phyloP scores from a whole-genome alignment of 192 early-diverging fungal species.

The Entomortierella chlamydospora region DNA sequence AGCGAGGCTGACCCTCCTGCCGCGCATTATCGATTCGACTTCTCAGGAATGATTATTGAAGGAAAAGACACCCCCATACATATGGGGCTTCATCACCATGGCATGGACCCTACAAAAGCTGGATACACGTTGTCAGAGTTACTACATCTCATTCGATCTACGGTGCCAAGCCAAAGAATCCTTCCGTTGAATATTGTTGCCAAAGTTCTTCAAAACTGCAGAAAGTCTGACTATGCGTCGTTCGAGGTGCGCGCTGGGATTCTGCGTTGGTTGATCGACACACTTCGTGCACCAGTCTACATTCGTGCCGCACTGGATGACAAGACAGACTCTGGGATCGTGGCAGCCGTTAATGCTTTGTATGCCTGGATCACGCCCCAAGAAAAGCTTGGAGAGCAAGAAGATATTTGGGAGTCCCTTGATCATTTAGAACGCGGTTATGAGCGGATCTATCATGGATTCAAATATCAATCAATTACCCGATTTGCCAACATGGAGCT shows the following conservation, averaged over 20 bases:
- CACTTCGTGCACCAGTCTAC: conserved; percentile 59
- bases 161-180: conserved; percentile 82
- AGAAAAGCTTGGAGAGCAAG: conserved; percentile 22
- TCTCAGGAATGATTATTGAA: conserved; percentile 77
- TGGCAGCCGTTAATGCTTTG: conserved; percentile 61
- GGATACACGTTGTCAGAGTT: conserved; percentile 91
- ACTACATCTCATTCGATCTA: conserved; percentile 82
- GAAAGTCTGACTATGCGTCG: conserved; percentile 35
- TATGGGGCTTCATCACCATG: conserved; percentile 91
- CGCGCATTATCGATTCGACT: conserved; percentile 79
- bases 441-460: conserved; percentile 34
- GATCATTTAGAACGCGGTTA: conserved; percentile 44
- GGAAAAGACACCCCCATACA: conserved; percentile 65
- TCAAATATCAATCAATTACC: conserved; percentile 30
- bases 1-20: conserved; percentile 58
- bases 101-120: conserved; percentile 81
- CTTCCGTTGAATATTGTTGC: conserved; percentile 73
- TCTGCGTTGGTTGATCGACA: conserved; percentile 55
- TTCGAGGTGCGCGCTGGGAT: conserved; percentile 39
- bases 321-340: conserved; percentile 66
- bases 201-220: conserved; percentile 65
- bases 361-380: conserved; percentile 54
- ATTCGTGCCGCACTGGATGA: conserved; percentile 77
- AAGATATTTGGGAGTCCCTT: conserved; percentile 56
- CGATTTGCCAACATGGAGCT: conserved; percentile 55